Evolutionary conservation across 345 rosid species (phyloP).

Genomic region (Pistacia vera): DNA sequence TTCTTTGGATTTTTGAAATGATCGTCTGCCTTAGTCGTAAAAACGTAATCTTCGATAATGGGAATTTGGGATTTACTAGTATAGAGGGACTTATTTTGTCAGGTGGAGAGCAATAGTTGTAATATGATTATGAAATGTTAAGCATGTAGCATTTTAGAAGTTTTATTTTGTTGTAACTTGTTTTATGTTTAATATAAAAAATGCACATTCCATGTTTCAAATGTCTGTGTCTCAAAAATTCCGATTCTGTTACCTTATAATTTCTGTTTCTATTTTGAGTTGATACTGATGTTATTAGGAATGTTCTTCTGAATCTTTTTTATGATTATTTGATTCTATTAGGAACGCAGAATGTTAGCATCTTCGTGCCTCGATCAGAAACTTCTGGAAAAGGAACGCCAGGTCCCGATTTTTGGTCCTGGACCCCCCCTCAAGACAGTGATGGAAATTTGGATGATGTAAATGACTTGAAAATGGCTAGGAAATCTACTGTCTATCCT

Average conservation of each 20-base stretch:
- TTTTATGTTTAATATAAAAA: too few species aligned
- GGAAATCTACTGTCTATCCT: slow-evolving; percentile 35
- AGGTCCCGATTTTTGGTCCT: slow-evolving; percentile 97
- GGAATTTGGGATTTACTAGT: too few species aligned
- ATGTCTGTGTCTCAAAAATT: too few species aligned
- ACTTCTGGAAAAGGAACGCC: slow-evolving; percentile 57
- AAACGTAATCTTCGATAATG: neutral
- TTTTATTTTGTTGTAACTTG: too few species aligned
- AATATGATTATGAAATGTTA: too few species aligned
- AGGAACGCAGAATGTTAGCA: slow-evolving; percentile 45
- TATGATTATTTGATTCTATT: slow-evolving; percentile 11
- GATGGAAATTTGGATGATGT: slow-evolving; percentile 25
- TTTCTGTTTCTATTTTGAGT: too few species aligned
- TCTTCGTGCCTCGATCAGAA: slow-evolving; percentile 43
- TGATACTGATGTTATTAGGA: neutral
- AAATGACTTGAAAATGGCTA: slow-evolving; percentile 28
- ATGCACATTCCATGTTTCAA: too few species aligned
- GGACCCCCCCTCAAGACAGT: slow-evolving; percentile 66
- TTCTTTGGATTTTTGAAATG: neutral
- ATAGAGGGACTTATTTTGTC: too few species aligned
- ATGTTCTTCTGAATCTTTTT: neutral
- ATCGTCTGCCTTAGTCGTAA: neutral
- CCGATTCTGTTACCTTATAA: too few species aligned
- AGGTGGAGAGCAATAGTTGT: too few species aligned
- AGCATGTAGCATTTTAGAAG: too few species aligned